Evolutionary conservation across 257 asterid species (phyloP).

Genomic region (Solanum sitiens): DNA sequence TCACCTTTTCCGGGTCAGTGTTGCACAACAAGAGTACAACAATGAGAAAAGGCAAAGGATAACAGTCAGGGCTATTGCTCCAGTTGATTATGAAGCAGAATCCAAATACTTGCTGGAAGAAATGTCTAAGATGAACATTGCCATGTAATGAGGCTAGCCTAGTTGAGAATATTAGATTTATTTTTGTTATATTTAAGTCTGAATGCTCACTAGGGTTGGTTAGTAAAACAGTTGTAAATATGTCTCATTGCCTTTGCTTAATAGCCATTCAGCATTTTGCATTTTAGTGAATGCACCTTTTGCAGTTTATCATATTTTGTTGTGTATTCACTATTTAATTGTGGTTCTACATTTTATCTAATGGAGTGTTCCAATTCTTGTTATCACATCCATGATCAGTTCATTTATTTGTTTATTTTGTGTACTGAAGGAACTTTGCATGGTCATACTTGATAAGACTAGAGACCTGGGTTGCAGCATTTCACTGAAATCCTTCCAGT

Average conservation of each 20-base stretch:
- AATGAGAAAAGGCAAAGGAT: conserved; percentile 82
- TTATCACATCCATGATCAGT: not conserved
- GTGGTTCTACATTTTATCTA: not conserved
- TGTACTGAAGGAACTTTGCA: not conserved
- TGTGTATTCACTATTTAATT: not conserved
- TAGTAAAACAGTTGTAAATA: not conserved
- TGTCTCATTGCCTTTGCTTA: not conserved
- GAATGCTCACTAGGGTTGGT: not conserved
- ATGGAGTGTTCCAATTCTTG: not conserved
- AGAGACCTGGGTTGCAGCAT: not conserved
- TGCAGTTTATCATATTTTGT: not conserved
- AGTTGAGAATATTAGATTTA: not conserved
- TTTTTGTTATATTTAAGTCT: not conserved
- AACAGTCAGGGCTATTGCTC: conserved; percentile 55
- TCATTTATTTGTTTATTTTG: not conserved
- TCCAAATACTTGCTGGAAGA: conserved; percentile 62
- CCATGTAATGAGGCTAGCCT: not conserved
- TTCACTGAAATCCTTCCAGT: not conserved
- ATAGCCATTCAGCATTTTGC: not conserved
- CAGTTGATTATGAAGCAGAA: conserved; percentile 72
- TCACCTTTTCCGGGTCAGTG: conserved; percentile 68
- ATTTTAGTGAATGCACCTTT: not conserved
- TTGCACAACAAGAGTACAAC: conserved; percentile 55
- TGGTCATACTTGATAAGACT: not conserved
- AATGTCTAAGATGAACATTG: conserved; percentile 40